These are phyloP conservation scores for Suhomyces prunicola DNA, from an alignment of 805 yeast genomes.

Conservation along the genomic window DNA sequence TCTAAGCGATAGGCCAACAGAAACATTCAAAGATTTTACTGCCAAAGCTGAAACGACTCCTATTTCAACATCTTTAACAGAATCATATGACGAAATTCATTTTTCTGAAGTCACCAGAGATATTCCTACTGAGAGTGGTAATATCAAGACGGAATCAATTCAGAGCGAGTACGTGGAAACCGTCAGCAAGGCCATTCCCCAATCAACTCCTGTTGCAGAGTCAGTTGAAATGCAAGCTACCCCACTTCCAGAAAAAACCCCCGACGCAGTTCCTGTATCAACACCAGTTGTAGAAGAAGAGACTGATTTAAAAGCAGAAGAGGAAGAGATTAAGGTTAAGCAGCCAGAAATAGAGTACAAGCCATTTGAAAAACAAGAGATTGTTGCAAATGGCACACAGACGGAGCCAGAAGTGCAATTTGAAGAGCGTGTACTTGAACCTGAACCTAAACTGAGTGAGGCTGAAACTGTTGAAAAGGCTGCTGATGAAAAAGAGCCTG, in stretches of 20 bases:
- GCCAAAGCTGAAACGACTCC: not conserved
- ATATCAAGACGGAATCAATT: constrained; percentile 13
- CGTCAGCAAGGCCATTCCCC: not conserved
- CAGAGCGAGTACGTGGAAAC: not conserved
- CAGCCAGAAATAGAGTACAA: not conserved
- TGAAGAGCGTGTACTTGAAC: not conserved
- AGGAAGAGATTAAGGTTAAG: not conserved
- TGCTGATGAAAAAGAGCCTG: not conserved
- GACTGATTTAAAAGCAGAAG: not conserved
- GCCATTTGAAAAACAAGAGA: not conserved
- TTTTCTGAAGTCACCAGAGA: constrained; percentile 17
- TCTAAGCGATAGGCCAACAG: constrained; percentile 20
- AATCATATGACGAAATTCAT: constrained; percentile 4
- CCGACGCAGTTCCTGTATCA: not conserved
- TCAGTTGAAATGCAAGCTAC: not conserved
- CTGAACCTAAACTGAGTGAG: not conserved
- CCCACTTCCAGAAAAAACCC: not conserved
- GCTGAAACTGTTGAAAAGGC: not conserved
- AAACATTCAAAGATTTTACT: constrained; percentile 10
- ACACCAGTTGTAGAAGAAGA: not conserved
- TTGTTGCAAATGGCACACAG: not conserved
- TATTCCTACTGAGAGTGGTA: constrained; percentile 8
- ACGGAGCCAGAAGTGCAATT: not conserved
- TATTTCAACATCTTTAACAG: not conserved
- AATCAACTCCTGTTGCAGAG: not conserved